Conservation (phyloP, 805 yeast genomes). For the Allodekkera sacchari region DNA sequence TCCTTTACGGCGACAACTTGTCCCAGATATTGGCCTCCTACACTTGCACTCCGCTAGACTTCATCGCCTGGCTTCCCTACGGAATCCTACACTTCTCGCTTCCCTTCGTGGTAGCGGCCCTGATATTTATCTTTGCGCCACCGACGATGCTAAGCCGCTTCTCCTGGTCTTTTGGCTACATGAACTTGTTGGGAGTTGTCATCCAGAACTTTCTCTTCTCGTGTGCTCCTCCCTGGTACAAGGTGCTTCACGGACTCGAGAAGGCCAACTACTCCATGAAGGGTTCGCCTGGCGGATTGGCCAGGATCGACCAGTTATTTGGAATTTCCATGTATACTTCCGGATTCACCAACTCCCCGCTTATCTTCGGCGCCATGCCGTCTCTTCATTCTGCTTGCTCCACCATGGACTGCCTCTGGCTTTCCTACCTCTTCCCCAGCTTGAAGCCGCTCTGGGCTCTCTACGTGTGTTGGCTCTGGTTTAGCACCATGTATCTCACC, state of each 20-base stretch:
- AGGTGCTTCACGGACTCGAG: conserved; percentile 69
- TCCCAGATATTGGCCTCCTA: conserved; percentile 76
- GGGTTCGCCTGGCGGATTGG: conserved; percentile 95
- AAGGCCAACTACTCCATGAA: conserved; percentile 88
- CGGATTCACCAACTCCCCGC: conserved; percentile 77
- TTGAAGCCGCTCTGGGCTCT: conserved; percentile 54
- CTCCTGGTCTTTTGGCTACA: conserved; percentile 91
- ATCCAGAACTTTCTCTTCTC: conserved; percentile 73
- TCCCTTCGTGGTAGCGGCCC: conserved; percentile 77
- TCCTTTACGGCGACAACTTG: conserved; percentile 86
- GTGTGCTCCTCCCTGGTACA: conserved; percentile 98
- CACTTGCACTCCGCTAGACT: conserved; percentile 58
- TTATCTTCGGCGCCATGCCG: conserved; percentile 75
- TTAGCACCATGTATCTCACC: conserved; percentile 96
- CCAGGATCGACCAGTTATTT: conserved; percentile 70
- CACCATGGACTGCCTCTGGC: conserved; percentile 84
- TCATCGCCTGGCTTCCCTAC: conserved; percentile 91
- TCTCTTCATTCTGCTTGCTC: conserved; percentile 92
- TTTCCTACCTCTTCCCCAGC: conserved; percentile 75
- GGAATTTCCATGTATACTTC: conserved; percentile 80
- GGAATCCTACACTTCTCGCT: conserved; percentile 86
- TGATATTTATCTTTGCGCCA: conserved; percentile 82
- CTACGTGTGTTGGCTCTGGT: conserved; percentile 94
- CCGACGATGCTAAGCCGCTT: conserved; percentile 78
- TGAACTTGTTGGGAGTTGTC: conserved; percentile 81